Percentiles rank a stretch among this genome's conserved stretches.
These are phyloP conservation scores for Lentinus brumalis DNA, from an alignment of 768 basidiomycete genomes.

Conservation along the genomic window DNA sequence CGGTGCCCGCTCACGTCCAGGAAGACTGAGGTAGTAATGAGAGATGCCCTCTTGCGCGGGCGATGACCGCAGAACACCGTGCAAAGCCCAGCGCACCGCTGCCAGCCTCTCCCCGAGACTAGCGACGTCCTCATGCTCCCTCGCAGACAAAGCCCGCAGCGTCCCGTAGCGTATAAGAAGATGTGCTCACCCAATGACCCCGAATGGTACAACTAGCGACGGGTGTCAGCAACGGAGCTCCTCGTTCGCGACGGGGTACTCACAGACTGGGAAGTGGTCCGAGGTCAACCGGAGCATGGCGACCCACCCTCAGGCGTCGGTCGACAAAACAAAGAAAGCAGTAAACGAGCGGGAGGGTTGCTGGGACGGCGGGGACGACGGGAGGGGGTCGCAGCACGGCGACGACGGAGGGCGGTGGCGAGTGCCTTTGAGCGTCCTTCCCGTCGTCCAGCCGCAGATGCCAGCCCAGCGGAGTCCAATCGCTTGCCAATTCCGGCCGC, in stretches of 20 bases:
- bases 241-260: conserved; percentile 31
- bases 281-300: conserved; percentile 87
- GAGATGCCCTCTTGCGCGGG: too few relatives aligned
- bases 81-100: too few relatives aligned
- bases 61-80: too few relatives aligned
- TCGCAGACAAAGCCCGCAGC: too few relatives aligned
- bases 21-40: too few relatives aligned
- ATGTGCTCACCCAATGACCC: conserved; percentile 69
- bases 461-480: conserved; percentile 19
- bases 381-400: conserved; percentile 18
- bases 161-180: too few relatives aligned
- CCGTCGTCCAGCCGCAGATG: not conserved
- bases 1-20: too few relatives aligned
- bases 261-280: conserved; percentile 89
- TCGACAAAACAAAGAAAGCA: conserved; percentile 18
- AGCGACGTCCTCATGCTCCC: too few relatives aligned
- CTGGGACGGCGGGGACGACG: conserved; percentile 14
- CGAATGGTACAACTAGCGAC: conserved; percentile 79
- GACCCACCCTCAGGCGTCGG: conserved; percentile 15
- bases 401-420: conserved; percentile 20
- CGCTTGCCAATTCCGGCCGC: conserved; percentile 9
- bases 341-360: conserved; percentile 21
- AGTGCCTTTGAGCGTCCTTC: conserved; percentile 13
- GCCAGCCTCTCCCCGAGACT: too few relatives aligned
- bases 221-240: not conserved